These are phyloP conservation scores for Ormosia semicastrata DNA, from an alignment of 306 rosid genomes.

Conservation along the genomic window DNA sequence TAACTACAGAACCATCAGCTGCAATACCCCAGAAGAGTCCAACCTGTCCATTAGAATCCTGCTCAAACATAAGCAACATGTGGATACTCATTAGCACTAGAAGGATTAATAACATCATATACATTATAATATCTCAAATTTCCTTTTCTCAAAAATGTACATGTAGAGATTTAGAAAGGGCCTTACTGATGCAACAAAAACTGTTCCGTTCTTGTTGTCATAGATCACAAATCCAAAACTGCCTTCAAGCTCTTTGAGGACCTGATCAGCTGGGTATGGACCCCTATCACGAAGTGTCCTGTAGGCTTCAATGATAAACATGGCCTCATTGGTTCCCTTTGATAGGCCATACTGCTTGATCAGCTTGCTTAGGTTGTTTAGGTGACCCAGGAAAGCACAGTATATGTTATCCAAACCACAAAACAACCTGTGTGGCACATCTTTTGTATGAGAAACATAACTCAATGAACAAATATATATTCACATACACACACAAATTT, in stretches of 20 bases:
- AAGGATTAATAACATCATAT: background rate
- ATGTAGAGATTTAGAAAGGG: background rate
- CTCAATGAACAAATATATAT: background rate
- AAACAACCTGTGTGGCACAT: slow-evolving; percentile 56
- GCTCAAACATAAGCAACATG: slow-evolving; percentile 21
- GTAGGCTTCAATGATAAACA: slow-evolving; percentile 75
- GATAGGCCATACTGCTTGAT: slow-evolving; percentile 78
- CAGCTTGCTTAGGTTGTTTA: slow-evolving; percentile 65
- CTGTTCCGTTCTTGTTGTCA: slow-evolving; percentile 57
- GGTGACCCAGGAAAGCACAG: slow-evolving; percentile 70
- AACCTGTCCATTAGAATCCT: slow-evolving; percentile 72
- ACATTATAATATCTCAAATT: background rate
- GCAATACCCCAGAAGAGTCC: slow-evolving; percentile 86
- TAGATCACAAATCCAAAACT: slow-evolving; percentile 75
- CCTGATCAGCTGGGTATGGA: slow-evolving; percentile 96
- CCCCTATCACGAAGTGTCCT: slow-evolving; percentile 87
- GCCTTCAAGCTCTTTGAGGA: slow-evolving; percentile 86
- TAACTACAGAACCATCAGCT: slow-evolving; percentile 73
- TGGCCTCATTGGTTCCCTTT: slow-evolving; percentile 72
- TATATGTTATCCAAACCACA: slow-evolving; percentile 75
- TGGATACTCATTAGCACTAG: background rate
- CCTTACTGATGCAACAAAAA: slow-evolving; percentile 75
- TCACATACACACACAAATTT: background rate
- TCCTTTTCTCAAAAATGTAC: background rate
- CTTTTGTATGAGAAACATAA: slow-evolving; percentile 17